Evolutionary conservation across 2,329 filamentous ascomycete genomes (phyloP).

Genomic region (Eutypa lata): DNA sequence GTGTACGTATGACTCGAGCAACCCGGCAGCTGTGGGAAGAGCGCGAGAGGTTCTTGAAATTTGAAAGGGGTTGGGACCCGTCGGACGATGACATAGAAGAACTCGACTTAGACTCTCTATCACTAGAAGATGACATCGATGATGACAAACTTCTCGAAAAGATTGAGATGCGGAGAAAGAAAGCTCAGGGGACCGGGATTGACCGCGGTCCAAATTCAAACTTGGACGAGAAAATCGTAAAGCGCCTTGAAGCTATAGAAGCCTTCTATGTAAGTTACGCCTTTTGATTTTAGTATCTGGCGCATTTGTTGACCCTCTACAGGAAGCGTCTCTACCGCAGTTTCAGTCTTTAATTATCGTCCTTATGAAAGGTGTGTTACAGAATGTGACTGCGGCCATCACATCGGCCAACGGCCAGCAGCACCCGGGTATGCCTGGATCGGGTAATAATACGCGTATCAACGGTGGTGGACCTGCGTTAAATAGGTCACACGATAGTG

Average conservation of each 20-base stretch:
- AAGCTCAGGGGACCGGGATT: conserved; percentile 35
- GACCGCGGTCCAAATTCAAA: conserved; percentile 50
- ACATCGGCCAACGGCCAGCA: conserved; percentile 47
- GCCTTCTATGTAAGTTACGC: conserved; percentile 71
- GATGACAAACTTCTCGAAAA: conserved; percentile 35
- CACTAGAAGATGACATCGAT: conserved; percentile 28
- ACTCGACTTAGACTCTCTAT: conserved; percentile 32
- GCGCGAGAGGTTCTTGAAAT: conserved; percentile 85
- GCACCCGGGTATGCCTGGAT: conserved; percentile 38
- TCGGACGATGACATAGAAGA: conserved; percentile 42
- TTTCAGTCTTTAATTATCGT: conserved; percentile 93
- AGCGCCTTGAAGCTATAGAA: conserved; percentile 74
- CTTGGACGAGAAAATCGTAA: conserved; percentile 54
- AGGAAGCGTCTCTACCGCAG: conserved; percentile 76
- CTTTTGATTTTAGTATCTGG: background rate
- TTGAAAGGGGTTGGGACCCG: conserved; percentile 82
- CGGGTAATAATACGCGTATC: conserved; percentile 34
- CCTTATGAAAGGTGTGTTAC: conserved; percentile 80
- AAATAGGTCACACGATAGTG: conserved; percentile 26
- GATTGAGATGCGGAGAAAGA: conserved; percentile 41
- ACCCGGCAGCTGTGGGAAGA: conserved; percentile 95
- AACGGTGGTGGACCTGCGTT: conserved; percentile 34
- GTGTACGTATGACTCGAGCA: conserved; percentile 87
- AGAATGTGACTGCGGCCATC: conserved; percentile 83
- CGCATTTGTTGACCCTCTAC: conserved; percentile 25